These are phyloP conservation scores for Stephania yunnanensis DNA, from an alignment of 164 flowering plant species.

Conservation along the genomic window DNA sequence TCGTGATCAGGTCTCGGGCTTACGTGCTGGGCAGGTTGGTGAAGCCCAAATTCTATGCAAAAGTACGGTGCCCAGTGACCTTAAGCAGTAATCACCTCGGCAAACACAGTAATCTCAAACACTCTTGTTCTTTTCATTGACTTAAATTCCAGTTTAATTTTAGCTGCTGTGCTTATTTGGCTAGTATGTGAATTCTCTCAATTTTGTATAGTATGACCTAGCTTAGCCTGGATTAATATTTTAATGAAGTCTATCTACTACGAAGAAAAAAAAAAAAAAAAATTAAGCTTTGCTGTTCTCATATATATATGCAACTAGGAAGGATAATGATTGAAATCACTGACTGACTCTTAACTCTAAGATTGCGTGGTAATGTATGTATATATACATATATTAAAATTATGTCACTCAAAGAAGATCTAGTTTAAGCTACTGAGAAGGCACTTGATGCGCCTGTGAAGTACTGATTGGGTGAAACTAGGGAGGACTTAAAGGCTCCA, in stretches of 20 bases:
- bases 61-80: conserved; percentile 47
- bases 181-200: not conserved
- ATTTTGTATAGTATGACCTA: not conserved
- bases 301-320: too few species aligned
- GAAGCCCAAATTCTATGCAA: conserved; percentile 55
- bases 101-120: conserved; percentile 31
- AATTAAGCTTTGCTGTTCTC: too few species aligned
- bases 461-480: conserved; percentile 25
- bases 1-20: conserved; percentile 65
- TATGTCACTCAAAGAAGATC: not conserved
- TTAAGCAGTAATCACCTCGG: conserved; percentile 42
- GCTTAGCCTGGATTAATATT: not conserved
- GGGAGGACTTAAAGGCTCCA: conserved; percentile 36
- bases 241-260: too few species aligned
- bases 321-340: too few species aligned
- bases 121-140: conserved; percentile 42
- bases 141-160: not conserved
- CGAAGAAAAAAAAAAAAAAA: too few species aligned
- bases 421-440: conserved; percentile 36
- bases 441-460: conserved; percentile 57
- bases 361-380: too few species aligned
- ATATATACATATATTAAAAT: not conserved
- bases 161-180: not conserved
- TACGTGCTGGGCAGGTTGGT: conserved; percentile 75
- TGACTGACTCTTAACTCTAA: too few species aligned